Percentiles rank a stretch among this genome's conserved stretches.
Conservation (phyloP, 2,329 filamentous ascomycete genomes). For the Fusarium bulbicola region DNA sequence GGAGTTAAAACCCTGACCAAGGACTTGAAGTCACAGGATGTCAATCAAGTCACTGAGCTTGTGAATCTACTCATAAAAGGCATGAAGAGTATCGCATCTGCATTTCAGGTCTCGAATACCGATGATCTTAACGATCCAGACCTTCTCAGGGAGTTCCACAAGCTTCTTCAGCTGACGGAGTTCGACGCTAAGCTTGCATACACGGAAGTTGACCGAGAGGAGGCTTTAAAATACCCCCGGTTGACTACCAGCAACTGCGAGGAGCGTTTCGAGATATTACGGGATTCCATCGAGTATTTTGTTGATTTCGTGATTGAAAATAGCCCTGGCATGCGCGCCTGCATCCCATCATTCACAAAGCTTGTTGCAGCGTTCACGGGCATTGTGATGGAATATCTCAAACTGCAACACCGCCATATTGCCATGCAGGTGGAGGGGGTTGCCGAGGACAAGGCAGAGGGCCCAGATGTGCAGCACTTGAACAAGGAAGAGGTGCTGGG, state of each 20-base stretch:
- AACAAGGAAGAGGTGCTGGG: no score
- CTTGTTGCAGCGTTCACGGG: no score
- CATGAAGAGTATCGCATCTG: neutral
- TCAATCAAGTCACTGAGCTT: neutral
- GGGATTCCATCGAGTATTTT: no score
- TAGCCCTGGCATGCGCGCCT: rapidly evolving
- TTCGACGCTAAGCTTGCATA: neutral
- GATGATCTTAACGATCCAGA: rapidly evolving
- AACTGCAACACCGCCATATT: no score
- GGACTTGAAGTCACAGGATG: neutral
- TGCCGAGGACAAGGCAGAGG: no score
- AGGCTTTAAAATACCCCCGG: neutral
- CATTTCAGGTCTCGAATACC: rapidly evolving
- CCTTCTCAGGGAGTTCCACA: rapidly evolving
- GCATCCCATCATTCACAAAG: neutral
- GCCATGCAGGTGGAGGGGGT: no score
- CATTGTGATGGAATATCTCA: no score
- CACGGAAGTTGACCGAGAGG: rapidly evolving
- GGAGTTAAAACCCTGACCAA: neutral
- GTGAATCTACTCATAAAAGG: rapidly evolving
- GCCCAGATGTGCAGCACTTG: no score
- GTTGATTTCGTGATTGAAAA: no score
- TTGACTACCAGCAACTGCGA: no score
- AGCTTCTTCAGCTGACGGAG: neutral
- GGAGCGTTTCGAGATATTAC: neutral